Percentiles rank a stretch among this genome's conserved stretches.
phyloP scores from a whole-genome alignment of 495 filamentous ascomycete genomes.

The Pyronema domesticum region DNA sequence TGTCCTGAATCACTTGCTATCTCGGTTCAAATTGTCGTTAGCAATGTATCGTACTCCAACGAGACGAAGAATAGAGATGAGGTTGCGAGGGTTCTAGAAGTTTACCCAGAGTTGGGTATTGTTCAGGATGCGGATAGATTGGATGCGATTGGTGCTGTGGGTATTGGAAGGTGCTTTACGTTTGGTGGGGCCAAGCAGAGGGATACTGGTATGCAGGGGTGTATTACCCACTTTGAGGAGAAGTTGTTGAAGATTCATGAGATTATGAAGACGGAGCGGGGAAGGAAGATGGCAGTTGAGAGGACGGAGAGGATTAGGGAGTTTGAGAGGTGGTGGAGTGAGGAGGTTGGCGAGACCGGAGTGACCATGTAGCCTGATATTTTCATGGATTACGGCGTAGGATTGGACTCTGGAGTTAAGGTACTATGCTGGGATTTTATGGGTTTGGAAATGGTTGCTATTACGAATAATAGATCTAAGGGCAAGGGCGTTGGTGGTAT shows the following conservation, averaged over 20 bases:
- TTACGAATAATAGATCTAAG: no score
- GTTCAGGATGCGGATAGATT: conserved; percentile 85
- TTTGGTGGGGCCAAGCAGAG: conserved; percentile 45
- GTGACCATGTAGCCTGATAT: conserved; percentile 5
- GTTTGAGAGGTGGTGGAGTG: conserved; percentile 57
- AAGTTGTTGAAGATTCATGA: conserved; percentile 54
- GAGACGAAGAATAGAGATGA: conserved; percentile 43
- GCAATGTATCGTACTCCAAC: conserved; percentile 58
- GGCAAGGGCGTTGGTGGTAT: no score
- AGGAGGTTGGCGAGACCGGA: conserved; percentile 32
- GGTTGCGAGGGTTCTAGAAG: conserved; percentile 35
- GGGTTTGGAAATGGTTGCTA: no score
- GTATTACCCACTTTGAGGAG: conserved; percentile 60
- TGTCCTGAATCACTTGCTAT: conserved; percentile 36
- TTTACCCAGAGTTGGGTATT: conserved; percentile 56
- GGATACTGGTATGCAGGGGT: conserved; percentile 36
- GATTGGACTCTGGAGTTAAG: background rate
- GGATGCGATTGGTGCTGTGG: conserved; percentile 75
- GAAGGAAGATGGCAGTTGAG: conserved; percentile 44
- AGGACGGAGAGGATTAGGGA: conserved; percentile 43
- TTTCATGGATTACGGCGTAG: background rate
- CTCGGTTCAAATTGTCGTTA: conserved; percentile 49
- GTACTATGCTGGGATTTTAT: background rate
- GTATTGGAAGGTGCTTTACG: conserved; percentile 61
- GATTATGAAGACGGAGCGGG: conserved; percentile 72